A percentile compares a stretch with the other conserved stretches of the same genome.
These are phyloP conservation scores for Microascus cirrosus DNA, from an alignment of 2,329 filamentous ascomycete genomes.

Conservation along the genomic window DNA sequence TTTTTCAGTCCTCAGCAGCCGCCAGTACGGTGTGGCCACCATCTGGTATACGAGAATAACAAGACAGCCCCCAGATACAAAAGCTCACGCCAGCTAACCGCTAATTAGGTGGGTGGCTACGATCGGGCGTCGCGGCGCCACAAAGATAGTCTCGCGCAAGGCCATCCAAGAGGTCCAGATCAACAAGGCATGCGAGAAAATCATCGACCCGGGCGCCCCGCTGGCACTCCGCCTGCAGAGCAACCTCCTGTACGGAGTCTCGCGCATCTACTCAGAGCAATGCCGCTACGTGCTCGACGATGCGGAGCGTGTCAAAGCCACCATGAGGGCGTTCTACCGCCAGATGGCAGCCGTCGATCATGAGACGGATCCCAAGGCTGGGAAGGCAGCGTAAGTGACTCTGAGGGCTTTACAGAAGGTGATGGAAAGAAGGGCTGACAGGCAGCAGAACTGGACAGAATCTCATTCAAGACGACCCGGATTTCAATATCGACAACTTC, in stretches of 20 bases:
- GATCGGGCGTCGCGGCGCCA: conserved; percentile 56
- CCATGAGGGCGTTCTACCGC: conserved; percentile 58
- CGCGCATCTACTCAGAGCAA: conserved; percentile 78
- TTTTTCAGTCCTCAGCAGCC: conserved; percentile 62
- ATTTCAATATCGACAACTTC: conserved; percentile 56
- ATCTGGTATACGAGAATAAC: conserved; percentile 59
- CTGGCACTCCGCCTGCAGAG: conserved; percentile 85
- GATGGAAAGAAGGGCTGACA: conserved; percentile 11
- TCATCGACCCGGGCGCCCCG: conserved; percentile 68
- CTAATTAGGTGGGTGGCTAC: conserved; percentile 75
- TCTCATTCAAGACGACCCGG: conserved; percentile 69
- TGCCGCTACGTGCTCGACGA: conserved; percentile 78
- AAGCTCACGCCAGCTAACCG: not conserved
- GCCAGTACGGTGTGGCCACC: conserved; percentile 85
- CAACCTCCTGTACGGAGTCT: conserved; percentile 76
- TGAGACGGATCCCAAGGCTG: conserved; percentile 55
- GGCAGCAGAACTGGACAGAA: conserved; percentile 58
- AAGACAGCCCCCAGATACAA: not conserved
- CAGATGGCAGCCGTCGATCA: conserved; percentile 14
- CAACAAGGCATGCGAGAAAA: conserved; percentile 76
- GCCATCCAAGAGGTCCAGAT: conserved; percentile 84
- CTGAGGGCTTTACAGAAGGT: conserved; percentile 20
- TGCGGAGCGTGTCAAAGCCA: conserved; percentile 61
- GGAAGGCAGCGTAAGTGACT: conserved; percentile 57
- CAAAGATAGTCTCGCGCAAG: conserved; percentile 68